phyloP scores from a whole-genome alignment of 108 stramenopile genomes.

The Nitzschia sp. region DNA sequence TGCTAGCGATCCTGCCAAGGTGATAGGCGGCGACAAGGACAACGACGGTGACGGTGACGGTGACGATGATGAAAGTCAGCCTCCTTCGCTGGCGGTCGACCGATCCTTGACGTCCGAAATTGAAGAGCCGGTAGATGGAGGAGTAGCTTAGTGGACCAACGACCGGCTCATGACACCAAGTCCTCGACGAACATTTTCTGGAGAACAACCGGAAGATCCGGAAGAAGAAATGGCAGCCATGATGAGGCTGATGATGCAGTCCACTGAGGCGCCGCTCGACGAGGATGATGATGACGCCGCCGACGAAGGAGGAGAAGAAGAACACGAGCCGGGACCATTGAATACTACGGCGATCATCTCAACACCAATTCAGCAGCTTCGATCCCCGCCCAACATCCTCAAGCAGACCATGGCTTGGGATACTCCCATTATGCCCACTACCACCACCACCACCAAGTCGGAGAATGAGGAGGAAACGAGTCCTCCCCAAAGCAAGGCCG shows the following conservation, averaged over 20 bases:
- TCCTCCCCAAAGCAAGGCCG: background rate
- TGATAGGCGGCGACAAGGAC: background rate
- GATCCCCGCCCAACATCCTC: background rate
- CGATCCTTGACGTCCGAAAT: background rate
- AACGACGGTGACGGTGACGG: background rate
- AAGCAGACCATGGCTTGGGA: constrained; percentile 15
- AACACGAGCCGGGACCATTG: background rate
- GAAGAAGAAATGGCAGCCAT: background rate
- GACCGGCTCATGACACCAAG: background rate
- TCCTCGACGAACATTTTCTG: background rate
- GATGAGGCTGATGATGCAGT: no score
- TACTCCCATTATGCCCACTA: background rate
- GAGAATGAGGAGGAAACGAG: no score
- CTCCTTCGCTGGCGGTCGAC: constrained; percentile 7
- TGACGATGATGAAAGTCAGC: constrained; percentile 16
- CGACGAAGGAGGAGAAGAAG: background rate
- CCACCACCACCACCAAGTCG: no score
- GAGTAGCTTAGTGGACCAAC: no score
- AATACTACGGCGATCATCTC: background rate
- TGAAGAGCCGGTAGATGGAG: background rate
- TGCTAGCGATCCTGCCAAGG: no score
- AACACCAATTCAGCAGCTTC: constrained; percentile 1
- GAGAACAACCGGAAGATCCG: background rate
- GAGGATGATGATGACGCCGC: background rate
- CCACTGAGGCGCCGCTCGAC: no score